Percentiles rank a stretch among this genome's conserved stretches.
These are phyloP conservation scores for Powellomyces hirtus DNA, from an alignment of 192 early-diverging fungal genomes.

Conservation along the genomic window DNA sequence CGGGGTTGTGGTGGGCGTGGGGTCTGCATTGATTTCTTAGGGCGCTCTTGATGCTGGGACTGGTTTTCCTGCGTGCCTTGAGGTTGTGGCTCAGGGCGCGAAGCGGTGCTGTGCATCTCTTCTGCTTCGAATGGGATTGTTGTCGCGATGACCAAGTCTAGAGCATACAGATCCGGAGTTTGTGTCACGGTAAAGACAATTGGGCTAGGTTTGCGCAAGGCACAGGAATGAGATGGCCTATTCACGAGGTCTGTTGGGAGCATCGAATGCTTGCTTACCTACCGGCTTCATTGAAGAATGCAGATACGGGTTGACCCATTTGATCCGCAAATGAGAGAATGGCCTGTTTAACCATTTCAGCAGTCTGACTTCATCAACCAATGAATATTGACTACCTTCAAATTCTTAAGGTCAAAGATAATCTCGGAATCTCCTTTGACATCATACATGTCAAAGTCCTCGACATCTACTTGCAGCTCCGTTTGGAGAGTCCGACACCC, in stretches of 20 bases:
- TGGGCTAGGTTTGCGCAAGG: conserved; percentile 32
- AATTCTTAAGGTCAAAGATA: conserved; percentile 37
- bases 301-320: conserved; percentile 37
- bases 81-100: no score
- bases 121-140: conserved; percentile 3
- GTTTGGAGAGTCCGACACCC: conserved; percentile 33
- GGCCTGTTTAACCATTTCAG: conserved; percentile 13
- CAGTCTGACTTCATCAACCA: not conserved
- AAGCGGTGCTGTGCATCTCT: no score
- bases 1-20: no score
- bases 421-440: conserved; percentile 24
- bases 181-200: conserved; percentile 34
- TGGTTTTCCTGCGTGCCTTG: no score
- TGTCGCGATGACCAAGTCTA: conserved; percentile 42
- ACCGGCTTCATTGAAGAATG: conserved; percentile 39
- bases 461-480: conserved; percentile 37
- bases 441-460: conserved; percentile 41
- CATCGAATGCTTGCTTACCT: conserved; percentile 35
- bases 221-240: no score
- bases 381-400: conserved; percentile 37
- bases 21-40: no score
- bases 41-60: no score
- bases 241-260: no score
- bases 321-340: conserved; percentile 36
- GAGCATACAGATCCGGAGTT: conserved; percentile 31